Percentiles rank a stretch among this genome's conserved stretches.
phyloP scores from a whole-genome alignment of 2,329 filamentous ascomycete species.

The Aspergillus sp. region DNA sequence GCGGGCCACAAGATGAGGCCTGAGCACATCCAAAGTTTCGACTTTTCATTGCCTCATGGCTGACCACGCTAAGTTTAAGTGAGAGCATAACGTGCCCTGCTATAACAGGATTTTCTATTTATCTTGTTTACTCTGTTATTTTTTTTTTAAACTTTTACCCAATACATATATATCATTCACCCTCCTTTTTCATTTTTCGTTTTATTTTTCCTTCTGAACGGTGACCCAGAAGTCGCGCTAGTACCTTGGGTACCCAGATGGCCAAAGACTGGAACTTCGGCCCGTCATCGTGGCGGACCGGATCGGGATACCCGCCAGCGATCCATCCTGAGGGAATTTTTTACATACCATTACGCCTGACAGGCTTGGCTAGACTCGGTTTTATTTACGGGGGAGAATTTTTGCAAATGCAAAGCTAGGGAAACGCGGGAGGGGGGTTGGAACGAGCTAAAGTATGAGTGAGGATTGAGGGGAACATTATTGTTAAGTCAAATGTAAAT shows the following conservation, averaged over 20 bases:
- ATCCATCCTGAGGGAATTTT: slow-evolving; percentile 2
- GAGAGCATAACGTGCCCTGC: slow-evolving; percentile 2
- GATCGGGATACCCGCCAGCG: slow-evolving; percentile 12
- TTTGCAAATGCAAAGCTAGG: background rate
- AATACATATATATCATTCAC: too few species aligned
- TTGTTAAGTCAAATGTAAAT: background rate
- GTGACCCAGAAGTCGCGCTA: background rate
- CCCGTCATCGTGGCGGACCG: slow-evolving; percentile 13
- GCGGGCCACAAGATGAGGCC: slow-evolving; percentile 11
- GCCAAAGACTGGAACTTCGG: slow-evolving; percentile 5
- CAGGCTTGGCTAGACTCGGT: too few species aligned
- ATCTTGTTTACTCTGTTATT: too few species aligned
- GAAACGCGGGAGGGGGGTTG: background rate
- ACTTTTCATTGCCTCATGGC: background rate
- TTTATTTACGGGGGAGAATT: background rate
- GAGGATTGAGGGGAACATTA: background rate
- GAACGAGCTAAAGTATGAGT: background rate
- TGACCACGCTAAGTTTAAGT: slow-evolving; percentile 1
- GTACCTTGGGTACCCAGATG: background rate
- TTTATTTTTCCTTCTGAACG: background rate
- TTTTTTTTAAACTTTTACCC: too few species aligned
- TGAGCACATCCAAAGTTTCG: slow-evolving; percentile 10
- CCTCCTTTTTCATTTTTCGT: background rate
- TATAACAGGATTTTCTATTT: background rate
- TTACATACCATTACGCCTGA: background rate